Conservation (phyloP, 2,329 filamentous ascomycete species). For the Trichoderma koningii region DNA sequence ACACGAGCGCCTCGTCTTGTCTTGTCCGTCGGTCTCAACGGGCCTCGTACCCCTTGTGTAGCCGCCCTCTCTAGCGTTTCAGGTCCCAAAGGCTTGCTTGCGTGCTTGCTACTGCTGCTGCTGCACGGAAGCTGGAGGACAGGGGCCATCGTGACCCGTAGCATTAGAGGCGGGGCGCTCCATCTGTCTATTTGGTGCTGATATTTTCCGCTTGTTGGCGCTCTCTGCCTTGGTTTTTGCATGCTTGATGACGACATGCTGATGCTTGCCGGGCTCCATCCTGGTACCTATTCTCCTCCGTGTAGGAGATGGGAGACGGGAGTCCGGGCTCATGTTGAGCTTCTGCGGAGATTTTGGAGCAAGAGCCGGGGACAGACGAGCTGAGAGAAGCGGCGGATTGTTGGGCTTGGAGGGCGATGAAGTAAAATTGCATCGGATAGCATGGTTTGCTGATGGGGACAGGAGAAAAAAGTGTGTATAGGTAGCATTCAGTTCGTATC, state of each 20-base stretch:
- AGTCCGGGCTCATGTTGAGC: not conserved
- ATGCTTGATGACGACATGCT: constrained; percentile 25
- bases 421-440: not conserved
- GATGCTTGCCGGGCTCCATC: constrained; percentile 17
- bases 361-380: not conserved
- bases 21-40: too few species aligned
- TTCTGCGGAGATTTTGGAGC: not conserved
- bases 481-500: not conserved
- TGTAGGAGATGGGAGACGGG: too few species aligned
- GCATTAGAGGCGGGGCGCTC: constrained; percentile 11
- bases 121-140: constrained; percentile 1
- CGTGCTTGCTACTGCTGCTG: not conserved
- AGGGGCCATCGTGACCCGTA: not conserved
- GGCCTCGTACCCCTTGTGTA: too few species aligned
- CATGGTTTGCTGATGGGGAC: too few species aligned
- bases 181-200: too few species aligned
- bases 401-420: not conserved
- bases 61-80: constrained; percentile 8
- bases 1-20: constrained; percentile 3
- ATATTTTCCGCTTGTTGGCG: not conserved
- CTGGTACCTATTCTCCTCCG: not conserved
- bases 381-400: not conserved
- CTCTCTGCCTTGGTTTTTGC: constrained; percentile 11
- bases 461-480: too few species aligned
- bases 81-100: not conserved